Percentiles rank a stretch among this genome's conserved stretches.
phyloP scores from a whole-genome alignment of 768 basidiomycete species.

The Agaricus sinodeliciosus region DNA sequence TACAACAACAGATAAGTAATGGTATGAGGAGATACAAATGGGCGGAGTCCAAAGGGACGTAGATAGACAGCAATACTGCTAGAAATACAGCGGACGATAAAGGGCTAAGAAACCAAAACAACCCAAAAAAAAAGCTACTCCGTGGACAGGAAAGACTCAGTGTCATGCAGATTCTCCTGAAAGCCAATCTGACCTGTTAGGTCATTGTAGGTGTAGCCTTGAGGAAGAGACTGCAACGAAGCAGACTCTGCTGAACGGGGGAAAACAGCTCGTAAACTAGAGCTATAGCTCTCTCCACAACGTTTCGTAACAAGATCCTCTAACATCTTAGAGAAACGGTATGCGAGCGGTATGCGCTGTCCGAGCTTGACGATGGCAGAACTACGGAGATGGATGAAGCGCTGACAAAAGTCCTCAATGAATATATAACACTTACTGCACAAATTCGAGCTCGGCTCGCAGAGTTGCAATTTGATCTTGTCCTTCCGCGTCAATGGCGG shows the following conservation, averaged over 20 bases:
- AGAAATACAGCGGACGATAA: conserved; percentile 6
- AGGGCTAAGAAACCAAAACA: conserved; percentile 6
- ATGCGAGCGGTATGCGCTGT: conserved; percentile 60
- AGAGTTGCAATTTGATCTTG: conserved; percentile 52
- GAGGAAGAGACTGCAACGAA: conserved; percentile 25
- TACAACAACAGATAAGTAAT: background rate
- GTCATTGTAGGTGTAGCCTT: conserved; percentile 17
- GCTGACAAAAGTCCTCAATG: background rate
- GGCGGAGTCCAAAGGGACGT: background rate
- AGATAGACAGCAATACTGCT: background rate
- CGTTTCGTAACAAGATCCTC: conserved; percentile 37
- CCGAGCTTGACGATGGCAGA: conserved; percentile 56
- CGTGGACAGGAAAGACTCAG: conserved; percentile 28
- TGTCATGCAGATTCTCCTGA: conserved; percentile 28
- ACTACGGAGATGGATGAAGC: conserved; percentile 23
- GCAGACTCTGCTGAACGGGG: conserved; percentile 26
- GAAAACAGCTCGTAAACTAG: conserved; percentile 25
- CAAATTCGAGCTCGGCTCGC: conserved; percentile 58
- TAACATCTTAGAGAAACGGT: conserved; percentile 53
- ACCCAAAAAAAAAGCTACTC: conserved; percentile 14
- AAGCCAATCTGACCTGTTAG: conserved; percentile 21
- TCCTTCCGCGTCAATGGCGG: conserved; percentile 51
- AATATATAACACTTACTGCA: conserved; percentile 39
- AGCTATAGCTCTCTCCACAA: conserved; percentile 26
- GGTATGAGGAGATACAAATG: background rate